Conservation (phyloP, 176 grass and related monocot species). For the Paspalum vaginatum region DNA sequence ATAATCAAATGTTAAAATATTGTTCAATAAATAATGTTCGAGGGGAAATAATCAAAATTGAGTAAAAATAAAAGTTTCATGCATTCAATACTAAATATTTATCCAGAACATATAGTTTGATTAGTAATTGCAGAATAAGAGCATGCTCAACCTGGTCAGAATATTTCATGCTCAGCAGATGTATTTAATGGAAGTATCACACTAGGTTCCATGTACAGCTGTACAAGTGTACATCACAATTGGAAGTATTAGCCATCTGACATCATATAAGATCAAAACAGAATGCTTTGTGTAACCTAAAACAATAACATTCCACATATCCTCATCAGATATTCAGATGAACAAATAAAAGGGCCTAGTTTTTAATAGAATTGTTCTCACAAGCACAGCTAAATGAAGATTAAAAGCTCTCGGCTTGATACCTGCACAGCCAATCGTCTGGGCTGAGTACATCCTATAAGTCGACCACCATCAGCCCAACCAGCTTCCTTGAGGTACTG, state of each 20-base stretch:
- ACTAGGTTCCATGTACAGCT: background rate
- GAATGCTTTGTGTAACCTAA: background rate
- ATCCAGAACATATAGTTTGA: background rate
- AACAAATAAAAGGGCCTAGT: conserved; percentile 23
- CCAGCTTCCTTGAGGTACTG: conserved; percentile 96
- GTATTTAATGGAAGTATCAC: background rate
- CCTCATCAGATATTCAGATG: conserved; percentile 7
- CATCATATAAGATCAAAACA: conserved; percentile 2
- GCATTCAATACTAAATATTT: background rate
- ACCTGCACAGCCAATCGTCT: conserved; percentile 96
- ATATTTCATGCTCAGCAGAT: background rate
- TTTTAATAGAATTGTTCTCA: conserved; percentile 13
- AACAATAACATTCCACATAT: background rate
- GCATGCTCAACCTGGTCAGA: background rate
- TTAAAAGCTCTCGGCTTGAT: conserved; percentile 24
- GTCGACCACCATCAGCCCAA: conserved; percentile 87
- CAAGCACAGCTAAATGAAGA: conserved; percentile 20
- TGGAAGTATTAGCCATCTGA: background rate
- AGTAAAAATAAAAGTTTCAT: conserved; percentile 7
- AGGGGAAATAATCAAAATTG: background rate
- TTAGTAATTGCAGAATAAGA: background rate
- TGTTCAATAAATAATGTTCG: background rate
- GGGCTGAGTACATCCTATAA: conserved; percentile 97
- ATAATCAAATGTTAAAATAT: background rate
- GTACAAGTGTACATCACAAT: too few relatives aligned